Conservation (phyloP, 306 rosid species). For the Prunus padus region DNA sequence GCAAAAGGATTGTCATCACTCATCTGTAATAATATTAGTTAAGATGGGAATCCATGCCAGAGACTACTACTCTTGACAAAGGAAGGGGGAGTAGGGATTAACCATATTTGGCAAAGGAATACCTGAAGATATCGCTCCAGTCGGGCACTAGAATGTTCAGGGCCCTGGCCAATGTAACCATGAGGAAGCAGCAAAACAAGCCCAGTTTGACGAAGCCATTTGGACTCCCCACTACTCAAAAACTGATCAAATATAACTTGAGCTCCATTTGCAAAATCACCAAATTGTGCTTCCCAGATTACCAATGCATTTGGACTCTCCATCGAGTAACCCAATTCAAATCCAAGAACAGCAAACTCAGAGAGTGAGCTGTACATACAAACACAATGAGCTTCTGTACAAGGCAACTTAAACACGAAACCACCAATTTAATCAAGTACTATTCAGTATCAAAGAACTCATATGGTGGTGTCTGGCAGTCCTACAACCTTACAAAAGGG, state of each 20-base stretch:
- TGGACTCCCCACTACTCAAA: conserved; percentile 87
- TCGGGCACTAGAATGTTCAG: conserved; percentile 94
- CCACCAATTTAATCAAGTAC: conserved; percentile 7
- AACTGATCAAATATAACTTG: conserved; percentile 95
- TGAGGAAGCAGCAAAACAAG: conserved; percentile 91
- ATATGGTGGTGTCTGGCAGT: neutral
- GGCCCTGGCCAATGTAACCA: conserved; percentile 98
- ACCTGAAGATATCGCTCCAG: conserved; percentile 97
- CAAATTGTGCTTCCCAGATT: conserved; percentile 99
- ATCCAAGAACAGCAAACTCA: conserved; percentile 96
- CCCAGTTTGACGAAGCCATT: conserved; percentile 98
- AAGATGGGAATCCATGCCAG: conserved; percentile 13
- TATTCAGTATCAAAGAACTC: neutral
- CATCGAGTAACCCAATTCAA: conserved; percentile 97
- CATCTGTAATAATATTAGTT: conserved; percentile 66
- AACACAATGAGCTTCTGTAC: conserved; percentile 20
- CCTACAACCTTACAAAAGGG: neutral
- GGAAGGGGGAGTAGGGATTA: neutral
- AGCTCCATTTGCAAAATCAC: conserved; percentile 97
- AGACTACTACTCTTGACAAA: neutral
- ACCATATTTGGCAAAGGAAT: conserved; percentile 1
- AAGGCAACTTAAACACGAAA: conserved; percentile 8
- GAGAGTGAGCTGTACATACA: conserved; percentile 75
- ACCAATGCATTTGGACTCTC: conserved; percentile 93
- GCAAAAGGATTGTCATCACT: conserved; percentile 87